Base-by-base conservation (phyloP, 768 basidiomycete genomes). In the Kwoniella sp. region DNA sequence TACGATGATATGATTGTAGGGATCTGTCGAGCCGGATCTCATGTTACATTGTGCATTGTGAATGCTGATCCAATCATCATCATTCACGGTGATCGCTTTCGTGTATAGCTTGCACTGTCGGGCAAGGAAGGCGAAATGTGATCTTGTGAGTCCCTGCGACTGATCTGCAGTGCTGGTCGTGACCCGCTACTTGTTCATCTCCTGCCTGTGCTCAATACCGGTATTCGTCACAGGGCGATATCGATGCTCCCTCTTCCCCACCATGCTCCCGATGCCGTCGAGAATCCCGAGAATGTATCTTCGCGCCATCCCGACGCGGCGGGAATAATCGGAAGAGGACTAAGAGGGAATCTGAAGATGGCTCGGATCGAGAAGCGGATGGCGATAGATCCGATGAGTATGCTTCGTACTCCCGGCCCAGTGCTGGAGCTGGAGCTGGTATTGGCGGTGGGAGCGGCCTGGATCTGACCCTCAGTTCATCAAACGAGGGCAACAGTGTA, bases 81-180 rank as follows among this genome's bases (percentile, higher is more conserved):
- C 3, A 44, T 44, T 44, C 33, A 6, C 33, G 7, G 33, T 33
- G 33, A 9, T 10, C 40, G 40, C 40, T 44, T 19, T 44, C 13
- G 17, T 12, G 37, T 46, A 76, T 46, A 76, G 76, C 54, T 63
- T 74, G 1, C 76, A 74, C 37, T 77, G 75, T 46, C 65, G 75
- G 22, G 68, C 67, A 21, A 71, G 76, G 13, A 79, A 79, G 57
- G 76, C 78, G 4, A 76, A 74, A 64, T 77, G 78, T 54, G 78
- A 79, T 64, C 67, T 79, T 21, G 77, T 74, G 29, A 58, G 70
- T 59, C 5, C 7, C 33, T 15, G 7, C 55, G 58, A 22, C 17
- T 5, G 30, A 5, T 33, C 13, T 5, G 33, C 33, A 33, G n/a
- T n/a, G n/a, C n/a, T 33, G 33, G 33, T 33, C 33, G 13, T 33